Evolutionary conservation across 768 basidiomycete species (phyloP).

Genomic region (Dioszegia crocea): DNA sequence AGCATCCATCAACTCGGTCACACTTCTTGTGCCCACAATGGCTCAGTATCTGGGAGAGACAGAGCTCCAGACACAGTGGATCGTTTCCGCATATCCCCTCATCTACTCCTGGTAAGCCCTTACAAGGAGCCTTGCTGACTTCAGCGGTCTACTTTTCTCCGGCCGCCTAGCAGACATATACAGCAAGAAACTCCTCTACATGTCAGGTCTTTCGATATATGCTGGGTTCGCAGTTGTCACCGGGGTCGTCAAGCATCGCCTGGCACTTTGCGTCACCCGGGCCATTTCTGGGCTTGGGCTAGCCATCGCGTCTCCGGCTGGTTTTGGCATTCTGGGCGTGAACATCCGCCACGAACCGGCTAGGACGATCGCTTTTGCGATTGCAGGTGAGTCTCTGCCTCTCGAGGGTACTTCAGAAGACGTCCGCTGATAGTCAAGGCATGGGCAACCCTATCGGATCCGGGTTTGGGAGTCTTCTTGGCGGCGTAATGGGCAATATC

Average conservation of each 20-base stretch:
- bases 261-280: constrained; percentile 25
- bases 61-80: constrained; percentile 22
- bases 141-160: constrained; percentile 26
- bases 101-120: constrained; percentile 20
- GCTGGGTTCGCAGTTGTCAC: constrained; percentile 58
- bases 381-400: constrained; percentile 75
- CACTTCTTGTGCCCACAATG: constrained; percentile 17
- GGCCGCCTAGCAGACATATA: constrained; percentile 49
- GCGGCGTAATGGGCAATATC: constrained; percentile 62
- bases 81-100: constrained; percentile 19
- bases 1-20: background rate
- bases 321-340: constrained; percentile 24
- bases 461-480: constrained; percentile 63
- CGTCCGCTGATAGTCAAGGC: constrained; percentile 59
- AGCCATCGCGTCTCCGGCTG: constrained; percentile 22
- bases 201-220: constrained; percentile 59
- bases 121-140: background rate
- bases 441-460: constrained; percentile 77
- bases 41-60: constrained; percentile 14
- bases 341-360: constrained; percentile 42
- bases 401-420: constrained; percentile 70
- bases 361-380: constrained; percentile 71
- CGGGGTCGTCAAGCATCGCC: constrained; percentile 16
- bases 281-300: constrained; percentile 23
- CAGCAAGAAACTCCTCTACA: constrained; percentile 66